These are phyloP conservation scores for Cladosporium sp. DNA, from an alignment of 2,329 filamentous ascomycete species.

Conservation along the genomic window DNA sequence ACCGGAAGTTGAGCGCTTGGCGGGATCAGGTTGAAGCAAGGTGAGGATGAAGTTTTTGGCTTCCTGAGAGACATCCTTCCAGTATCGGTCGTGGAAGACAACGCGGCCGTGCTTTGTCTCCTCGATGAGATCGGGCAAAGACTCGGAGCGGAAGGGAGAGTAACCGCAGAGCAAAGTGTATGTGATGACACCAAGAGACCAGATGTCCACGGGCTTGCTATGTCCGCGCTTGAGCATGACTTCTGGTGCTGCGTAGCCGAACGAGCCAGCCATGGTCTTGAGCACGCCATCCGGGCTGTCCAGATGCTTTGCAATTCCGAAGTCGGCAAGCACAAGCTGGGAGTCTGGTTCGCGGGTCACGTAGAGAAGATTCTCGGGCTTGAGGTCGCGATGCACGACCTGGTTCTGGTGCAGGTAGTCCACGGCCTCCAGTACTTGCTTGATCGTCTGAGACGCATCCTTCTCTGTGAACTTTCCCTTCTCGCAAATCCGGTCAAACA, in stretches of 20 bases:
- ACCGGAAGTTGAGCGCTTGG: conserved; percentile 67
- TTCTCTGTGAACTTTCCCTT: conserved; percentile 98
- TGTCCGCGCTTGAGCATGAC: conserved; percentile 98
- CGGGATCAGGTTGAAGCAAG: conserved; percentile 74
- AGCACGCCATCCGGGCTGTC: conserved; percentile 86
- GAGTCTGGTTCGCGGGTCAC: conserved; percentile 73
- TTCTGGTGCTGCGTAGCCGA: conserved; percentile 95
- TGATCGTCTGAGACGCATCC: conserved; percentile 92
- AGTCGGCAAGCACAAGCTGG: conserved; percentile 88
- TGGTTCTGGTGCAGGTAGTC: conserved; percentile 92
- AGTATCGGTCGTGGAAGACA: conserved; percentile 95
- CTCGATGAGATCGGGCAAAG: conserved; percentile 84
- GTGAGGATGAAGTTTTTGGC: conserved; percentile 89
- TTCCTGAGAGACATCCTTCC: conserved; percentile 93
- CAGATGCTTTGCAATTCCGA: conserved; percentile 97
- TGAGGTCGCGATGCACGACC: conserved; percentile 95
- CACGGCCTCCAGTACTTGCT: conserved; percentile 87
- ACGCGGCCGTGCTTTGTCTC: conserved; percentile 82
- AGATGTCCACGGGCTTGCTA: conserved; percentile 98
- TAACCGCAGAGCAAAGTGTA: conserved; percentile 98
- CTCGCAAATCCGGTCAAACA: conserved; percentile 97
- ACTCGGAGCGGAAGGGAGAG: conserved; percentile 95
- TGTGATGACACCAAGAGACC: conserved; percentile 97
- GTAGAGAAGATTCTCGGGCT: conserved; percentile 96
- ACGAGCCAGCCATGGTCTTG: conserved; percentile 97